phyloP scores from a whole-genome alignment of 257 asterid genomes.

The Solanum virginianum region DNA sequence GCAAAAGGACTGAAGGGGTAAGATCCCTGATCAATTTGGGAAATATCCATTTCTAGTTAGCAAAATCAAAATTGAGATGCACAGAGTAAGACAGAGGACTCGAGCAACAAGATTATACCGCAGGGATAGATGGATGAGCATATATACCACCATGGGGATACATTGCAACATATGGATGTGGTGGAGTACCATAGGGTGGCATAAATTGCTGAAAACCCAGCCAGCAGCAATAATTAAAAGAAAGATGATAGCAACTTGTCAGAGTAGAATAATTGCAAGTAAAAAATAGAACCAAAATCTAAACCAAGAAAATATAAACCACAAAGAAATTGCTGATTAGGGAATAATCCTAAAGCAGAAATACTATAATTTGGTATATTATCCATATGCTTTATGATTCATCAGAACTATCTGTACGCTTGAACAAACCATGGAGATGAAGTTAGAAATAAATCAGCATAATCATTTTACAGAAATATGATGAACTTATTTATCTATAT shows the following conservation, averaged over 20 bases:
- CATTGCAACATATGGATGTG: slow-evolving; percentile 96
- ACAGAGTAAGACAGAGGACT: not conserved
- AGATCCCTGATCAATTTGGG: slow-evolving; percentile 42
- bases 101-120: slow-evolving; percentile 32
- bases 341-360: not conserved
- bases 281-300: not conserved
- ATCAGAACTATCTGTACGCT: not conserved
- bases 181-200: slow-evolving; percentile 96
- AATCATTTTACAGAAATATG: not conserved
- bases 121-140: slow-evolving; percentile 91
- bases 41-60: not conserved
- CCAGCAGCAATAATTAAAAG: not conserved
- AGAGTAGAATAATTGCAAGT: not conserved
- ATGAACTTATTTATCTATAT: not conserved
- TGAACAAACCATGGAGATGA: not conserved
- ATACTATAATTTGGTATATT: not conserved
- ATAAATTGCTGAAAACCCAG: slow-evolving; percentile 58
- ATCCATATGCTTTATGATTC: not conserved
- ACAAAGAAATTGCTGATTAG: not conserved
- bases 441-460: not conserved
- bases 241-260: not conserved
- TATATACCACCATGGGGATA: slow-evolving; percentile 90
- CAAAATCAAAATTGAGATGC: not conserved
- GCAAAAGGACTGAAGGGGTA: slow-evolving; percentile 93
- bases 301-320: not conserved